These are phyloP conservation scores for Podospora pseudoanserina DNA, from an alignment of 495 filamentous ascomycete species.

Conservation along the genomic window DNA sequence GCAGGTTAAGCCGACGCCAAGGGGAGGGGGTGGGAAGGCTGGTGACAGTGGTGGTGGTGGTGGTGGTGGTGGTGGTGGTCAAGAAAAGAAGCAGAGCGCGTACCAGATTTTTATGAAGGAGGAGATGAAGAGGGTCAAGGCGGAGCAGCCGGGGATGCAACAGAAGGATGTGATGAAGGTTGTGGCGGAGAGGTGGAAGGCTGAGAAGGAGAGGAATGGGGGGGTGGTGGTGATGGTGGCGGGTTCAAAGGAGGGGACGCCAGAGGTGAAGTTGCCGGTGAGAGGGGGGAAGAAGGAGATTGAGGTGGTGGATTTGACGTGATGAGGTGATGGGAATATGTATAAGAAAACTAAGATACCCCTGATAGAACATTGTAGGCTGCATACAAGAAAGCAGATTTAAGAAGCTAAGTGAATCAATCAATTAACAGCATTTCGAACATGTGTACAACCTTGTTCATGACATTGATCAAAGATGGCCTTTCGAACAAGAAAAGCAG, in stretches of 20 bases:
- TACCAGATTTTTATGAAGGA: conserved; percentile 69
- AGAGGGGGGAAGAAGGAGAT: not conserved
- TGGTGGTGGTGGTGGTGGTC: not conserved
- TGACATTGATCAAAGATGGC: too few relatives aligned
- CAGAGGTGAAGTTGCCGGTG: conserved; percentile 6
- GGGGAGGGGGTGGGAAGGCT: conserved; percentile 31
- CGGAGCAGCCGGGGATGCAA: conserved; percentile 47
- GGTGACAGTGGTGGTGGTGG: not conserved
- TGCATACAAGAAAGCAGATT: not conserved
- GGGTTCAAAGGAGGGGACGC: not conserved
- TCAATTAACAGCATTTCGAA: too few relatives aligned
- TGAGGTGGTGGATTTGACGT: conserved; percentile 2
- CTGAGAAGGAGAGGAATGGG: conserved; percentile 21
- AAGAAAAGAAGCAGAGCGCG: conserved; percentile 36
- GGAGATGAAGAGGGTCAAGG: conserved; percentile 55
- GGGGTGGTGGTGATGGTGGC: conserved; percentile 10
- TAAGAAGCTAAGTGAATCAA: too few relatives aligned
- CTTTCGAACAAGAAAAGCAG: too few relatives aligned
- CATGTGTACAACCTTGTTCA: too few relatives aligned
- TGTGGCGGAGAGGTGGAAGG: conserved; percentile 48
- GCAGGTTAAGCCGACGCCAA: conserved; percentile 77
- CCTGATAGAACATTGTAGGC: not conserved
- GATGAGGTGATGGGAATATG: not conserved
- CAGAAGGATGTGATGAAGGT: conserved; percentile 64
- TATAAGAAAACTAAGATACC: not conserved